These are phyloP conservation scores for Wallacemonas sp. DNA, from an alignment of 208 protist species.

Conservation along the genomic window DNA sequence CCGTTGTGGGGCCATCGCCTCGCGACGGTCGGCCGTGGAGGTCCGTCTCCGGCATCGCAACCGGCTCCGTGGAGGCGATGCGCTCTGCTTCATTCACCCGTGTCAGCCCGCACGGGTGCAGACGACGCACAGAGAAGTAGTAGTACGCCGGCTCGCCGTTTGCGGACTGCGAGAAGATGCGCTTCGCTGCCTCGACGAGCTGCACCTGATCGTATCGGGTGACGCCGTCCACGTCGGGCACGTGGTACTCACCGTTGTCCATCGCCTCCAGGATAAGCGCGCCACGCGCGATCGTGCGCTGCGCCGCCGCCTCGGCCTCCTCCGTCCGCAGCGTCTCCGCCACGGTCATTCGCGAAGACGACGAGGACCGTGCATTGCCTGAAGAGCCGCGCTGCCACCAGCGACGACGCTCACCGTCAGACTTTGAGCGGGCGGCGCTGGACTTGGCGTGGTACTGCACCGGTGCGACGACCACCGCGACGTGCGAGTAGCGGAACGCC, in stretches of 20 bases:
- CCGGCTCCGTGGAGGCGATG: conserved; percentile 18
- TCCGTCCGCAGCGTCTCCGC: conserved; percentile 34
- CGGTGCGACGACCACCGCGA: conserved; percentile 79
- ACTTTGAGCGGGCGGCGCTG: too few relatives aligned
- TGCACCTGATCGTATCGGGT: conserved; percentile 60
- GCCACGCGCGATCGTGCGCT: conserved; percentile 35
- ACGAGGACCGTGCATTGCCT: conserved; percentile 14
- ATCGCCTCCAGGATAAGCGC: conserved; percentile 77
- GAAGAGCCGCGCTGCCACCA: conserved; percentile 9
- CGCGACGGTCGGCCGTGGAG: not conserved
- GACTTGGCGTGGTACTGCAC: conserved; percentile 38
- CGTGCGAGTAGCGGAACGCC: conserved; percentile 80
- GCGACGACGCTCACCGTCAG: too few relatives aligned
- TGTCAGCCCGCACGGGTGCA: conserved; percentile 15
- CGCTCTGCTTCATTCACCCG: not conserved
- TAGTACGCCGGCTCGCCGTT: conserved; percentile 43
- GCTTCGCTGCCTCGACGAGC: conserved; percentile 50
- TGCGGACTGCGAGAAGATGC: conserved; percentile 35
- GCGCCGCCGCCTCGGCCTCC: conserved; percentile 17
- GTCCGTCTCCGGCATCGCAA: conserved; percentile 26
- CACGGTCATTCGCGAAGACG: conserved; percentile 15
- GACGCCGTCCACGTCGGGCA: conserved; percentile 54
- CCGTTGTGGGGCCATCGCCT: too few relatives aligned
- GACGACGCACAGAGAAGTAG: conserved; percentile 66
- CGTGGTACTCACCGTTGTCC: conserved; percentile 69